A percentile compares a stretch with the other conserved stretches of the same genome.
Conservation (phyloP, 2,329 filamentous ascomycete genomes). For the Diaporthe batatas region DNA sequence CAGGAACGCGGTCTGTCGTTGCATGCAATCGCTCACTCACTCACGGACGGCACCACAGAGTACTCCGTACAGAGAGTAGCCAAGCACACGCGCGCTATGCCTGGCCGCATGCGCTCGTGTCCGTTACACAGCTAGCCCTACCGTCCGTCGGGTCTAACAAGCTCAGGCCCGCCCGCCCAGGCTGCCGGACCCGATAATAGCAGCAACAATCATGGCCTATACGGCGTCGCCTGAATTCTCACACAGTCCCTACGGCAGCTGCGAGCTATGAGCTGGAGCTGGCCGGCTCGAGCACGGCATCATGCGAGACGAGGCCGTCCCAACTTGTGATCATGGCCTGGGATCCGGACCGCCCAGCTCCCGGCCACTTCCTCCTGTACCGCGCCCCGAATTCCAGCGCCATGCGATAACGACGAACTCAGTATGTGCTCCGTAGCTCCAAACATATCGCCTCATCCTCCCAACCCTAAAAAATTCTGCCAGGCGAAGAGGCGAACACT, state of each 20-base stretch:
- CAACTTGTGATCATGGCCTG: not conserved
- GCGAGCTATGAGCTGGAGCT: not conserved
- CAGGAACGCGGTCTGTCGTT: not conserved
- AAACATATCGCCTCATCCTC: slow-evolving; percentile 13
- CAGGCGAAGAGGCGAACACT: not conserved
- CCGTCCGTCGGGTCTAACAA: slow-evolving; percentile 21
- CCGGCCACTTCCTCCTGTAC: slow-evolving; percentile 10
- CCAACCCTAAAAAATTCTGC: not conserved
- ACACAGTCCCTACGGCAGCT: not conserved
- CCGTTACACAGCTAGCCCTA: not conserved
- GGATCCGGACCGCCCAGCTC: slow-evolving; percentile 29
- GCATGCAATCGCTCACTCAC: not conserved
- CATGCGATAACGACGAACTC: slow-evolving; percentile 26
- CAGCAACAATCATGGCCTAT: not conserved
- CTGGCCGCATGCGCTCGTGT: not conserved
- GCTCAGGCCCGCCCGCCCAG: slow-evolving; percentile 22
- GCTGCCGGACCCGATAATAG: slow-evolving; percentile 16
- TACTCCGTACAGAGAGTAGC: not conserved
- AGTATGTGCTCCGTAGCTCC: slow-evolving; percentile 33
- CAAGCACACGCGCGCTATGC: not conserved
- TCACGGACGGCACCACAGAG: not conserved
- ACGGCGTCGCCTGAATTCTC: slow-evolving; percentile 25
- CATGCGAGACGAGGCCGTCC: slow-evolving; percentile 23
- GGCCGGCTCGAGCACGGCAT: not conserved
- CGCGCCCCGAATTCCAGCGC: not conserved